Evolutionary conservation across 805 yeast species (phyloP).

Genomic region (Cyberlindnera meyerae): DNA sequence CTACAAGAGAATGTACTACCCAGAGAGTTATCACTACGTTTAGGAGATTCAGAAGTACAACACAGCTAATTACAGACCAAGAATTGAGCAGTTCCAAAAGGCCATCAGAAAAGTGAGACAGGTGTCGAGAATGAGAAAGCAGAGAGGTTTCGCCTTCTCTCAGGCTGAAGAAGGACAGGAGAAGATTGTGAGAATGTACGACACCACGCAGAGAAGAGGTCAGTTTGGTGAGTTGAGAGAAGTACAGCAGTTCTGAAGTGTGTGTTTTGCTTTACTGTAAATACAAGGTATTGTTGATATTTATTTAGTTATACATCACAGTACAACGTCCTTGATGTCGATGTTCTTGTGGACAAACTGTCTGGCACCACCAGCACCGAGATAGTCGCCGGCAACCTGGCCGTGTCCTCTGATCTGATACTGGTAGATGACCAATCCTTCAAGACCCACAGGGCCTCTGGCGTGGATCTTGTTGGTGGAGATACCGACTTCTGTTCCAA

Average conservation of each 20-base stretch:
- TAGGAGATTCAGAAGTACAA: slow-evolving; percentile 96
- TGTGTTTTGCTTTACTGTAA: background rate
- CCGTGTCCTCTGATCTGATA: slow-evolving; percentile 91
- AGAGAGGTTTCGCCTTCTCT: slow-evolving; percentile 97
- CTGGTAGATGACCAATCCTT: slow-evolving; percentile 94
- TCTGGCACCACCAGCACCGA: slow-evolving; percentile 86
- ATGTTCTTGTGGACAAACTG: slow-evolving; percentile 71
- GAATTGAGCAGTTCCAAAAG: slow-evolving; percentile 93
- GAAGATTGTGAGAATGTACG: slow-evolving; percentile 85
- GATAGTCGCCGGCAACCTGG: slow-evolving; percentile 85
- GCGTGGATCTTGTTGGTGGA: slow-evolving; percentile 97
- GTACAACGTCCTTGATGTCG: slow-evolving; percentile 30
- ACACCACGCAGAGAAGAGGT: slow-evolving; percentile 82
- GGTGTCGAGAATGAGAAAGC: slow-evolving; percentile 96
- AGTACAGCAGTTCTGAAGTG: slow-evolving; percentile 27
- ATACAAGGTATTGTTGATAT: background rate
- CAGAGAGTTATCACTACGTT: slow-evolving; percentile 90
- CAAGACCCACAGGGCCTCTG: slow-evolving; percentile 97
- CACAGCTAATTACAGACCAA: slow-evolving; percentile 90
- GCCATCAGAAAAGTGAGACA: slow-evolving; percentile 97
- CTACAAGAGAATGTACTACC: slow-evolving; percentile 84
- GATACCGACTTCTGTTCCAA: slow-evolving; percentile 98
- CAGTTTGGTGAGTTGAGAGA: slow-evolving; percentile 58
- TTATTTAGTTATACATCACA: slow-evolving; percentile 14
- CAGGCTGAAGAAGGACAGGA: slow-evolving; percentile 96